Base-by-base conservation (phyloP, 1,284 basidiomycete genomes). In the Hortiboletus rubellus region DNA sequence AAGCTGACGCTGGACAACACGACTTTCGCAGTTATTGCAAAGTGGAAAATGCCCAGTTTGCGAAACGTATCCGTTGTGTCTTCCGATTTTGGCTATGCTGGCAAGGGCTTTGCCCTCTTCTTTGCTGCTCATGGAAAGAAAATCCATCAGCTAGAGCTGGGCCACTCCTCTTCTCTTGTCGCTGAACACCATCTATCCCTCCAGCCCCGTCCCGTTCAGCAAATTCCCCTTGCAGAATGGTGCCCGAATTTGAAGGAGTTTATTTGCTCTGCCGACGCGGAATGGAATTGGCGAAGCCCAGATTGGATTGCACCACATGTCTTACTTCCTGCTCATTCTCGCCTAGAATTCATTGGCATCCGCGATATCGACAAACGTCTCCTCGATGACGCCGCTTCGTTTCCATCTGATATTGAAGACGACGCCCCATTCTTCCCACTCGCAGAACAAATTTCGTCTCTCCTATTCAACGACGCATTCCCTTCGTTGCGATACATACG, bases 281-380 rank as follows among this genome's bases (percentile, higher is more conserved):
- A 87, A 64, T 90, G 87, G 87, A 86, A 89, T 61, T 90, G 87
- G 88, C 80, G 83, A 63, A 79, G 77, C 52, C 88, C 88, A 0
- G 87, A 90, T 66, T 88, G 86, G 85, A 87, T 90, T 61, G 85
- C 87, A n/a, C 87, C 88, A 2, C 88, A 90, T 59, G 77, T 87
- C 34, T 74, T 90, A 8, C 76, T 90, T 31, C 84, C 86, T 14
- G 69, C 80, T 5, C 87, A 90, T 65, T 80, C 82, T 0, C 75
- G 72, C 12, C 69, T 90, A 15, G 74, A 83, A 67, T 77, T 89
- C 55, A 89, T 90, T 59, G 87, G 86, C 14, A 83, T 90, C 54
- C 78, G 86, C 31, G 87, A 86, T 63, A 82, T 90, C 65, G 83
- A 88, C 67, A 79, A 81, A 59, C 78, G 87, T 52, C 72, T 89